Percentiles rank a stretch among this genome's conserved stretches.
phyloP scores from a whole-genome alignment of 805 yeast genomes.

The Lipomyces kockii region DNA sequence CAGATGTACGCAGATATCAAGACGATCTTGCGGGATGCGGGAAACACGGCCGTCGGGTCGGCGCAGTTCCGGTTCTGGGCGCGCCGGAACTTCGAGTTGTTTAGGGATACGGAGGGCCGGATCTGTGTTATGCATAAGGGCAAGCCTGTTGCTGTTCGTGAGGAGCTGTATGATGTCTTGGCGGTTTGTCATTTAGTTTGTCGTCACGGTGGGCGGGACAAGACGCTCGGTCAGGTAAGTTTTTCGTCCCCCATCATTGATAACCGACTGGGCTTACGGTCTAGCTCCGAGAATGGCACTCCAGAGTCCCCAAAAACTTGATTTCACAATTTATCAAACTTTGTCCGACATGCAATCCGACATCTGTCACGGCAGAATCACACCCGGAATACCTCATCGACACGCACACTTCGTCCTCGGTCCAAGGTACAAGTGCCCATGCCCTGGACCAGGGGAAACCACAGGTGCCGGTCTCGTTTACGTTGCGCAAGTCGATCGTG shows the following conservation, averaged over 20 bases:
- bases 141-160: constrained; percentile 32
- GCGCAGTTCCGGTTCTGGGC: constrained; percentile 37
- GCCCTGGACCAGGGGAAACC: not conserved
- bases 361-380: constrained; percentile 74
- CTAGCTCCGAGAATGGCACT: constrained; percentile 30
- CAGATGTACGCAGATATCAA: constrained; percentile 29
- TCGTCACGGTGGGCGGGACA: constrained; percentile 36
- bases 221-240: constrained; percentile 27
- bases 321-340: constrained; percentile 34
- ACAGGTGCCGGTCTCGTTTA: not conserved
- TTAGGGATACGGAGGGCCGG: constrained; percentile 7
- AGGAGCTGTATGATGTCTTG: constrained; percentile 32
- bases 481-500: constrained; percentile 7
- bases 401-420: not conserved
- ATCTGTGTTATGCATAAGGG: constrained; percentile 30
- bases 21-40: constrained; percentile 17
- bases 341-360: constrained; percentile 47
- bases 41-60: constrained; percentile 9
- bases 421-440: not conserved
- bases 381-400: constrained; percentile 55
- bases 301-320: constrained; percentile 35
- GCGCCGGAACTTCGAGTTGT: constrained; percentile 25
- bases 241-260: not conserved
- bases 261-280: not conserved
- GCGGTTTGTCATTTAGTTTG: constrained; percentile 26